Evolutionary conservation across 2,329 filamentous ascomycete genomes (phyloP).

Genomic region (Aspergillus neoniger): DNA sequence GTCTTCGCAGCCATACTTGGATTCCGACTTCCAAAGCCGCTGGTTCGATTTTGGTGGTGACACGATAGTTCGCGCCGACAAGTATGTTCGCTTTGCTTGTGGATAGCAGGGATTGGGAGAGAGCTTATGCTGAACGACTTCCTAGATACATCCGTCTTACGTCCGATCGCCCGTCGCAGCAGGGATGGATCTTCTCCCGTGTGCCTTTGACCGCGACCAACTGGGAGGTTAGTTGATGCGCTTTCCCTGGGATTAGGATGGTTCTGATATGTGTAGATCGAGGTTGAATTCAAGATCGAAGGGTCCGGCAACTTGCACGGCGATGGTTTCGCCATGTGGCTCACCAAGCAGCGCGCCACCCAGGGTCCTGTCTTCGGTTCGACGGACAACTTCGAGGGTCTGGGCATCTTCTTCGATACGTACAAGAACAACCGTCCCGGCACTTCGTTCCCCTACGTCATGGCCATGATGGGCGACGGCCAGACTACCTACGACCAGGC

Average conservation of each 20-base stretch:
- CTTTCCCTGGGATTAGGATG: background rate
- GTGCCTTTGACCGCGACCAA: conserved; percentile 96
- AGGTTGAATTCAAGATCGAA: conserved; percentile 92
- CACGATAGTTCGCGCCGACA: conserved; percentile 75
- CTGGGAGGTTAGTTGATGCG: conserved; percentile 69
- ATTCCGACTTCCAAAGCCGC: conserved; percentile 95
- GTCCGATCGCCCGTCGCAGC: conserved; percentile 84
- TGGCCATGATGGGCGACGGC: conserved; percentile 97
- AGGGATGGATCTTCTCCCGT: conserved; percentile 90
- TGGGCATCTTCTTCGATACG: conserved; percentile 95
- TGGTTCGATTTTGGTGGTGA: conserved; percentile 99
- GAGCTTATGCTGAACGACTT: conserved; percentile 15
- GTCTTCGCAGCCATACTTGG: conserved; percentile 77
- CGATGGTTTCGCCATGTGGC: conserved; percentile 96
- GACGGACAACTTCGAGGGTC: conserved; percentile 84
- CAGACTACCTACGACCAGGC: conserved; percentile 86
- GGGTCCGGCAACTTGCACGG: conserved; percentile 88
- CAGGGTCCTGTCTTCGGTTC: conserved; percentile 84
- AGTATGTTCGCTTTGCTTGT: conserved; percentile 38
- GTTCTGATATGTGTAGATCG: conserved; percentile 58
- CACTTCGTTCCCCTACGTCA: conserved; percentile 93
- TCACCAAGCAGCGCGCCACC: conserved; percentile 86
- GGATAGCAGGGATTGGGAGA: background rate
- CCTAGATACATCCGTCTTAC: conserved; percentile 86
- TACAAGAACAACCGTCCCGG: conserved; percentile 99